phyloP scores from a whole-genome alignment of 169 alveolate genomes.

The Eimeria necatrix region DNA sequence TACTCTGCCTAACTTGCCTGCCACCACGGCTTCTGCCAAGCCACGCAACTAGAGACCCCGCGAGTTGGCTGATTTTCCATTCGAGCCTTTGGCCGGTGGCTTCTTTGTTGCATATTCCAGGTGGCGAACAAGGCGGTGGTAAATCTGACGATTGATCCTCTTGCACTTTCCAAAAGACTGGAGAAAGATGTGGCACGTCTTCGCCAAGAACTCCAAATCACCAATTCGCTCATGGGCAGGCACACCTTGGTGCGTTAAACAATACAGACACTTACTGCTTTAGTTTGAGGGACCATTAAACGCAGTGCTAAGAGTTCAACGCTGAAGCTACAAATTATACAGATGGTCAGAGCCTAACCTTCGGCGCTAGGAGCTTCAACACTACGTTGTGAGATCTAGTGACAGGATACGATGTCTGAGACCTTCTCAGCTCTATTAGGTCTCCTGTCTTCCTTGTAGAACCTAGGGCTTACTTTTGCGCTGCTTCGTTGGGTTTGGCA shows the following conservation, averaged over 20 bases:
- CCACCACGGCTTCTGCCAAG: too few species aligned
- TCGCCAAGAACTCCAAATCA: slow-evolving; percentile 96
- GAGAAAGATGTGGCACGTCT: slow-evolving; percentile 95
- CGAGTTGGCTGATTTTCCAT: neutral
- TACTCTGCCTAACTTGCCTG: too few species aligned
- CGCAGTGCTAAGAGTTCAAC: neutral
- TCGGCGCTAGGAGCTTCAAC: neutral
- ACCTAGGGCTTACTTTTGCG: neutral
- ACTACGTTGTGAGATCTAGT: too few species aligned
- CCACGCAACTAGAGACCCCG: neutral
- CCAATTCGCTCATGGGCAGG: slow-evolving; percentile 94
- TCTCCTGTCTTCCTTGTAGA: neutral
- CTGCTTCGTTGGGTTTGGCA: neutral
- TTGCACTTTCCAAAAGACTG: slow-evolving; percentile 86
- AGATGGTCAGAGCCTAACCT: neutral
- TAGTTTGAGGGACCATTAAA: neutral
- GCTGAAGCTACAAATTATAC: neutral
- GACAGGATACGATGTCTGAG: too few species aligned
- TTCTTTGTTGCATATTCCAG: neutral
- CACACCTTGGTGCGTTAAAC: slow-evolving; percentile 86
- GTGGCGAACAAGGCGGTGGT: slow-evolving; percentile 74
- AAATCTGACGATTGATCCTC: slow-evolving; percentile 74
- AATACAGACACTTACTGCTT: neutral
- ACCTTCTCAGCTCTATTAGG: too few species aligned
- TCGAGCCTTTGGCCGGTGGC: neutral